Base-by-base conservation (phyloP, 257 asterid species). In the Orobanche coerulescens region DNA sequence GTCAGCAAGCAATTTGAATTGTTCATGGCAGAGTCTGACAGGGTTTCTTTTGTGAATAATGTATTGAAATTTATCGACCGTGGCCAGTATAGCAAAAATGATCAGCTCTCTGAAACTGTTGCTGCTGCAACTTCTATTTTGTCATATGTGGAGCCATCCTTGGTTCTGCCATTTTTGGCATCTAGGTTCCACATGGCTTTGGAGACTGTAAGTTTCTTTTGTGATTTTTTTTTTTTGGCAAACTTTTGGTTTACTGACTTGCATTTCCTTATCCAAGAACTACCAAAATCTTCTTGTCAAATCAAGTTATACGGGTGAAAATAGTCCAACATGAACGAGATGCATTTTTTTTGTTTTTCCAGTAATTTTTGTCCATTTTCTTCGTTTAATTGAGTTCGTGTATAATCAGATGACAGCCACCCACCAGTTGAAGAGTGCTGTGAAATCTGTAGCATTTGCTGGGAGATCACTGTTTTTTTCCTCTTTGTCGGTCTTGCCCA, bases 341-440 rank as follows among this genome's bases (percentile, higher is more conserved):
- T 47, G 30, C 28, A 7, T 30, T 30, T 3, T 30, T 47, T 10
- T 52, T 14, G 0, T 53, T 53, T n/a, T 67, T 12, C 44, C 26
- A 15, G 30, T 34, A 22, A 19, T 60, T n/a, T 59, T 14, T 57
- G 31, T 33, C 62, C 44, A 48, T 37, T 59, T 79, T 13, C 40
- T 51, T 61, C 36, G 57, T 70, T 23, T 42, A 22, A 43, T 70
- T 64, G 66, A 65, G 60, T 51, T 72, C 61, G 67, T 71, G 55
- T 70, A 65, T 73, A 54, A 67, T 70, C 83, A 93, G 99, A 74
- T 82, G 85, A 93, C 99, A 73, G 99, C 99, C 58, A 93, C 97
- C 57, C 99, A 93, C 80, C 97, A 93, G 82, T 76, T 93, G 88
- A 93, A 93, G 86, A 93, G 82, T 80, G 99, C 99, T 5, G 84